Evolutionary conservation across 2,329 filamentous ascomycete genomes (phyloP).

Genomic region (Lanzia echinophila): DNA sequence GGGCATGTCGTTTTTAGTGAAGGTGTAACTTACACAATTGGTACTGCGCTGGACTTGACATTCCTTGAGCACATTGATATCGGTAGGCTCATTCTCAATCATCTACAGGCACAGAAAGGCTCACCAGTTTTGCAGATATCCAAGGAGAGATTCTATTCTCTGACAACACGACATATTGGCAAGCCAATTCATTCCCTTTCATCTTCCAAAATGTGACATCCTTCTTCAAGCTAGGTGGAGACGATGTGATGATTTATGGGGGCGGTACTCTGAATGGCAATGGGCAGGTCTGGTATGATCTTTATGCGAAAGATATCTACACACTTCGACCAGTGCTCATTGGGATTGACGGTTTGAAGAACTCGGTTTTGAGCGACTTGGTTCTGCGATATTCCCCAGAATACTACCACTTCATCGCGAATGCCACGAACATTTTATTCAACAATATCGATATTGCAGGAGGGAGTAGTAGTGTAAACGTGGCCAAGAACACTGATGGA

Average conservation of each 20-base stretch:
- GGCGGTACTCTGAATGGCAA: constrained; percentile 58
- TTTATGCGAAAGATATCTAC: constrained; percentile 48
- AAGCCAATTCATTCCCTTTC: constrained; percentile 55
- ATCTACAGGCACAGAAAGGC: background rate
- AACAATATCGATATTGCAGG: constrained; percentile 56
- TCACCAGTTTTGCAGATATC: constrained; percentile 37
- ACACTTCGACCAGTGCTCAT: constrained; percentile 53
- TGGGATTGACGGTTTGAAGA: constrained; percentile 49
- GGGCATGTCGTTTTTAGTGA: constrained; percentile 50
- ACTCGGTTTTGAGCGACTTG: constrained; percentile 52
- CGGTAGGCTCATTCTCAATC: constrained; percentile 31
- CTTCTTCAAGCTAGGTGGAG: constrained; percentile 61
- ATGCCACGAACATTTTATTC: constrained; percentile 57
- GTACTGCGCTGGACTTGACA: constrained; percentile 57
- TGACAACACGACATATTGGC: constrained; percentile 64
- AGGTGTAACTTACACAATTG: constrained; percentile 53
- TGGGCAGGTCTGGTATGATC: constrained; percentile 54
- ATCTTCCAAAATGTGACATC: constrained; percentile 60
- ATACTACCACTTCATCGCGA: constrained; percentile 61
- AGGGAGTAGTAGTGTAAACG: constrained; percentile 43
- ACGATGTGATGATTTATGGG: constrained; percentile 62
- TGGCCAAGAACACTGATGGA: constrained; percentile 60
- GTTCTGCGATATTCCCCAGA: constrained; percentile 51
- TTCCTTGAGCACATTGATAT: constrained; percentile 59
- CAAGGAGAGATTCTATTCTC: constrained; percentile 56